Evolutionary conservation across 2,329 filamentous ascomycete species (phyloP), one percentile per base, ranked within the genome.

Genomic region (Trichoderma polysporum): DNA sequence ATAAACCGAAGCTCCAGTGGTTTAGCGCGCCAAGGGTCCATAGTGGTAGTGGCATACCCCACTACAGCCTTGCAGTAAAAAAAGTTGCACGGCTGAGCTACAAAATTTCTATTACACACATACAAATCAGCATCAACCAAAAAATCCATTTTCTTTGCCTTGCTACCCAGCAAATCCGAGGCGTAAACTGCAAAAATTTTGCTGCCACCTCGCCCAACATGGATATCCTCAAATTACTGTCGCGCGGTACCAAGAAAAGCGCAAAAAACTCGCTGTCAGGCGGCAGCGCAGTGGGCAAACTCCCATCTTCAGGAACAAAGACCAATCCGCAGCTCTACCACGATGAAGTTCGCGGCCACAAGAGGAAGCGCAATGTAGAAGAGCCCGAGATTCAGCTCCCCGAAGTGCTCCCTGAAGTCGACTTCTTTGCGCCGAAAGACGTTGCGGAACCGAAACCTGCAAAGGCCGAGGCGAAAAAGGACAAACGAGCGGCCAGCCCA

Each of bases 181-280:
- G 57, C 37, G 49, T 57, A 39, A 29, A 49, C 50, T 29, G 35
- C 57, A 17, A 47, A 45, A 47, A 29, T 39, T 39, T 17, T 56
- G 22, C 29, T 47, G 33, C 57, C 37, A 8, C 10, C 54, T 47
- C 13, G 5, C 9, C 2, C 35, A 67, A 22, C 19, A 91, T 91
- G 90, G 90, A 93, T 78, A 88, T 92, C 64, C 82, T 92, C 74
- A 92, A 89, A 73, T 80, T 93, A 35, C 81, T 93, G 68, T 91
- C 90, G 39, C 85, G 90, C 59, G 90, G 90, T 66, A 88, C 87
- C 3, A 92, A 91, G 69, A 82, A 82, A 73, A 79, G 82, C 15
- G 74, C 80, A 5, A 82, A 79, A 66, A 72, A 74, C 19, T 69
- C 77, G 47, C 72, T 71, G 29, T 64, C 69, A 37, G 71, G 70